Evolutionary conservation across 257 asterid species (phyloP), one percentile per base, ranked within the genome.

Genomic region (Datura wrightii): DNA sequence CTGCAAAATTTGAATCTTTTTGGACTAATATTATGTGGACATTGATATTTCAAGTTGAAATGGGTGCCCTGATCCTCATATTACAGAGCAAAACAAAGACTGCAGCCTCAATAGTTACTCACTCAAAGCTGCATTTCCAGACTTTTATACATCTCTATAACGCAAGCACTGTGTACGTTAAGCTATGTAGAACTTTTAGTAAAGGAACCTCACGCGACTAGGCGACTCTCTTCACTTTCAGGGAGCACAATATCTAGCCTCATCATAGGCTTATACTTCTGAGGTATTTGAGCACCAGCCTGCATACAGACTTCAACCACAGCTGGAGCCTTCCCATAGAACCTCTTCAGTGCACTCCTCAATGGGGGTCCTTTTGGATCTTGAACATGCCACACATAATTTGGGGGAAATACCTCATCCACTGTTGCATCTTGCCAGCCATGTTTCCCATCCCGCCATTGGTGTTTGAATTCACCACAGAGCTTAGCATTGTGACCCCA

Each of bases 351-450:
- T 16, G 85, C 87, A 67, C 90, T 90, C 71, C 86, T 89, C 91
- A 94, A 54, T 5, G 96, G 89, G 53, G 91, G 90, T 62, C 98
- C 98, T 62, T 89, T 89, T 8, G 92, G 94, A 59, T 96, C 97
- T 79, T 87, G 87, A 24, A 91, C 97, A 83, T 93, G 95, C 97
- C 97, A 96, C 74, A 93, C 98, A 39, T 91, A 91, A 83, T 96
- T 96, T 1, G 98, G 97, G 0, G 98, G 97, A 78, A 94, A 88
- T 62, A 94, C 93, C 84, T 96, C 98, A 62, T 96, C 99, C 56
- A 94, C 94, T 1, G 92, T 94, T 1, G 99, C 98, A 59, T 93
- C 98, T 87, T 94, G 99, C 99, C 98, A 96, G 9, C 98, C 99
- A 81, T 96, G 98, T 85, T 94, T 94, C 83, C 98, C 99, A 53